A percentile compares a stretch with the other conserved stretches of the same genome.
These are phyloP conservation scores for Theobroma cacao DNA, from an alignment of 345 rosid species.

Conservation along the genomic window DNA sequence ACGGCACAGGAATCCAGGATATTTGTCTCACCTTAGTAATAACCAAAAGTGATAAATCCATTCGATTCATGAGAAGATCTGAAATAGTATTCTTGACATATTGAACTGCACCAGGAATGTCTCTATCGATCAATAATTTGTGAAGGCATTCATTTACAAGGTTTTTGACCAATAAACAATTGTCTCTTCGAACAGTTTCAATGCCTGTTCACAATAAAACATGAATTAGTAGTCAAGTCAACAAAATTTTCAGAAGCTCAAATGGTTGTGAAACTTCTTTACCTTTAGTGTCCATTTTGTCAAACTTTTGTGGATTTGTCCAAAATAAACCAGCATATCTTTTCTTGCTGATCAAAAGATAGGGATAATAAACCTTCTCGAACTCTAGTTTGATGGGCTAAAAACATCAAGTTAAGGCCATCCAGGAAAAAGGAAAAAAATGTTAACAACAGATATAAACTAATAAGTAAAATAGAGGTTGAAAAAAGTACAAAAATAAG, in stretches of 20 bases:
- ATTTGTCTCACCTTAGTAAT: slow-evolving; percentile 73
- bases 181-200: slow-evolving; percentile 98
- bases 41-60: slow-evolving; percentile 96
- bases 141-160: slow-evolving; percentile 91
- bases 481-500: background rate
- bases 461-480: background rate
- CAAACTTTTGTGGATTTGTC: slow-evolving; percentile 79
- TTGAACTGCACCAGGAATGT: slow-evolving; percentile 82
- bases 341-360: slow-evolving; percentile 93
- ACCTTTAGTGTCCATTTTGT: slow-evolving; percentile 99
- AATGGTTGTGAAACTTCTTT: slow-evolving; percentile 19
- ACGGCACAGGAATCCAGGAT: slow-evolving; percentile 16
- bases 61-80: slow-evolving; percentile 97
- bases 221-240: slow-evolving; percentile 5
- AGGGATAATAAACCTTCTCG: slow-evolving; percentile 96
- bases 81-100: slow-evolving; percentile 86
- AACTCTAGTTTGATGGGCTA: slow-evolving; percentile 99
- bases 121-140: slow-evolving; percentile 84
- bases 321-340: slow-evolving; percentile 97
- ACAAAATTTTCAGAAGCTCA: slow-evolving; percentile 13
- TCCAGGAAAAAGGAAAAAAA: slow-evolving; percentile 5
- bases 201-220: slow-evolving; percentile 60
- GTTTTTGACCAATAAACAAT: slow-evolving; percentile 92
- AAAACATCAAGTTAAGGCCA: slow-evolving; percentile 13
- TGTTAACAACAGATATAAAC: slow-evolving; percentile 1